Evolutionary conservation across 2,329 filamentous ascomycete genomes (phyloP).

Genomic region (Orbilia brochopaga): DNA sequence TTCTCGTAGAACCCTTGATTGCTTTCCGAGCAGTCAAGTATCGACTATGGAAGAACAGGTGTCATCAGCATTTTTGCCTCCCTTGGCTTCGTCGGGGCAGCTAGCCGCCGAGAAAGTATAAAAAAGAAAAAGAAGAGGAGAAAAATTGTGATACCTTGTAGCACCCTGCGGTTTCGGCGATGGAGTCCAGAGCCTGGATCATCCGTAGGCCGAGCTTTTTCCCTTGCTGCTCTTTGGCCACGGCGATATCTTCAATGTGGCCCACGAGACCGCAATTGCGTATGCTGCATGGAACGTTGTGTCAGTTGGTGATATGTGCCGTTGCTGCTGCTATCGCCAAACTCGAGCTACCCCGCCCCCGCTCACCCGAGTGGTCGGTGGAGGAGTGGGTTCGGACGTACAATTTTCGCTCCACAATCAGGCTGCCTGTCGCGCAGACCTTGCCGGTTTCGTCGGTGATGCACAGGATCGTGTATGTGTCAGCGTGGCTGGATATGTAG

Average conservation of each 20-base stretch:
- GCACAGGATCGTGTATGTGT: conserved; percentile 84
- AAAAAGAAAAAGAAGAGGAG: conserved; percentile 1
- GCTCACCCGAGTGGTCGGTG: not conserved
- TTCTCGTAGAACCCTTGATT: conserved; percentile 99
- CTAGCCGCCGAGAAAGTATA: not conserved
- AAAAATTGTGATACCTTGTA: conserved; percentile 70
- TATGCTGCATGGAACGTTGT: conserved; percentile 64
- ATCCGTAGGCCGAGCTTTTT: conserved; percentile 93
- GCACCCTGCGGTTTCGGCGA: conserved; percentile 86
- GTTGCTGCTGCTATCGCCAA: not conserved
- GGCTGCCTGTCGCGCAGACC: conserved; percentile 86
- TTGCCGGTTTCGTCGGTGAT: conserved; percentile 73
- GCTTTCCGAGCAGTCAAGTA: conserved; percentile 92
- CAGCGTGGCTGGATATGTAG: conserved; percentile 75
- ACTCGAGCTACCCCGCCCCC: not conserved
- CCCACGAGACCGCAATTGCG: conserved; percentile 82
- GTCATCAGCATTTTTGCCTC: not conserved
- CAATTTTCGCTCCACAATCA: conserved; percentile 95
- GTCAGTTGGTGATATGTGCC: too few species aligned
- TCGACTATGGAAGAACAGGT: conserved; percentile 65
- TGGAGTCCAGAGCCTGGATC: conserved; percentile 89
- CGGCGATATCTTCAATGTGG: conserved; percentile 97
- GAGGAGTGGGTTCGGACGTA: conserved; percentile 59
- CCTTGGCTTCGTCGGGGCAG: too few species aligned
- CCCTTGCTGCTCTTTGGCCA: conserved; percentile 92